phyloP scores from a whole-genome alignment of 495 filamentous ascomycete species.

The Lichina pygmaea region DNA sequence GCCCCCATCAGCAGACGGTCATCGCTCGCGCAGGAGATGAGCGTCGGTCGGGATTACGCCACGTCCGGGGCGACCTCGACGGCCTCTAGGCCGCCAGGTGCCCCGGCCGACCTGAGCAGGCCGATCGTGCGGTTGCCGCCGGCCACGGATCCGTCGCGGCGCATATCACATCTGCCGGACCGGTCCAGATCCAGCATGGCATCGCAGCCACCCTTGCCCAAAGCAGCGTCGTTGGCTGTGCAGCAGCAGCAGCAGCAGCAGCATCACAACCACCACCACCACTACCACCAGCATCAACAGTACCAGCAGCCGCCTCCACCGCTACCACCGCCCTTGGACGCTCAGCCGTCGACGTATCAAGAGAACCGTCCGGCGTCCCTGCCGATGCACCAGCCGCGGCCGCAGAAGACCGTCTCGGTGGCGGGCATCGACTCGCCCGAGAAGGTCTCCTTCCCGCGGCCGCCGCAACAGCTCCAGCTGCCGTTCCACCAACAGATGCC shows the following conservation, averaged over 20 bases:
- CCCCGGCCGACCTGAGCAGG: conserved; percentile 28
- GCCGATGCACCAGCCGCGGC: conserved; percentile 87
- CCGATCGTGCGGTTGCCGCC: conserved; percentile 76
- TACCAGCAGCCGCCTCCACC: conserved; percentile 11
- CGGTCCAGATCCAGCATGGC: not conserved
- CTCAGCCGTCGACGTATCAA: conserved; percentile 29
- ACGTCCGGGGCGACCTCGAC: conserved; percentile 56
- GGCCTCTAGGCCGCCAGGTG: conserved; percentile 34
- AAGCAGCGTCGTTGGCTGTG: conserved; percentile 21
- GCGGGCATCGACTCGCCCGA: conserved; percentile 80
- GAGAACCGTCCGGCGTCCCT: conserved; percentile 52
- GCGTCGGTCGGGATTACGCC: conserved; percentile 33
- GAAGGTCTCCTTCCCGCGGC: conserved; percentile 36
- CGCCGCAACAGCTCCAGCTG: conserved; percentile 48
- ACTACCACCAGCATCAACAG: not conserved
- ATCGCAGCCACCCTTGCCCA: conserved; percentile 18
- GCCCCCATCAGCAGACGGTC: conserved; percentile 77
- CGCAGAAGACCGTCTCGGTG: conserved; percentile 83
- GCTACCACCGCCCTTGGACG: conserved; percentile 21
- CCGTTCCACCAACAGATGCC: conserved; percentile 86
- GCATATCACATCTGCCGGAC: conserved; percentile 8
- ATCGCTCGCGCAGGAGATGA: conserved; percentile 47
- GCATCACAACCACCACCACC: conserved; percentile 29
- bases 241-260: conserved; percentile 43
- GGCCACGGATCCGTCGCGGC: conserved; percentile 8